Evolutionary conservation across 1,284 basidiomycete genomes (phyloP).

Genomic region (Tranzscheliella williamsii): DNA sequence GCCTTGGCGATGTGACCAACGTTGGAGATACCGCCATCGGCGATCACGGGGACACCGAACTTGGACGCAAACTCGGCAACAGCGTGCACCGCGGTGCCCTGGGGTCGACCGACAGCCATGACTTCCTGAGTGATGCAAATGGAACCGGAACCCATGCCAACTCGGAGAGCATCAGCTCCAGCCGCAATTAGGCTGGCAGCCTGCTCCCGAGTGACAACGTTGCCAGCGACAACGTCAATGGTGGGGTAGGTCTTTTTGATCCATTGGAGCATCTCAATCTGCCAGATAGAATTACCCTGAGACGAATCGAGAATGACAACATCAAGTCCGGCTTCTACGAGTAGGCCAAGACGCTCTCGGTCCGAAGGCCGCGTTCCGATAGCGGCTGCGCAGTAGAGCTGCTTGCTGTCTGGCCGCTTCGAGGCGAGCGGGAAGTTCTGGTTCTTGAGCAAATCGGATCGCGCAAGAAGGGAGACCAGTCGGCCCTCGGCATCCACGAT

Average conservation of each 20-base stretch:
- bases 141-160: conserved; percentile 97
- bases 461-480: conserved; percentile 62
- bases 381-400: conserved; percentile 95
- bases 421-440: conserved; percentile 94
- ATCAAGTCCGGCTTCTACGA: conserved; percentile 92
- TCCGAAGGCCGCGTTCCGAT: conserved; percentile 91
- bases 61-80: conserved; percentile 90
- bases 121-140: conserved; percentile 99
- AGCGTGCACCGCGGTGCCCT: conserved; percentile 92
- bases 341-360: conserved; percentile 78
- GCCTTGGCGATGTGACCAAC: conserved; percentile 99
- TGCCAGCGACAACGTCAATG: conserved; percentile 89
- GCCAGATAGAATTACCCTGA: conserved; percentile 92
- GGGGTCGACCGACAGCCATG: conserved; percentile 98
- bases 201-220: conserved; percentile 97
- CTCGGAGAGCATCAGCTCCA: conserved; percentile 88
- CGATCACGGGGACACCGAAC: conserved; percentile 95
- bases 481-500: conserved; percentile 55
- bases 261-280: conserved; percentile 93
- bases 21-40: conserved; percentile 95
- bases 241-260: conserved; percentile 78
- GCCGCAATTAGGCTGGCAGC: conserved; percentile 90
- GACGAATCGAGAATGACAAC: conserved; percentile 94
- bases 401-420: conserved; percentile 88
- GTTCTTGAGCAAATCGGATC: conserved; percentile 96